These are phyloP conservation scores for Xerocomellus amylosporus DNA, from an alignment of 768 basidiomycete genomes.

Conservation along the genomic window DNA sequence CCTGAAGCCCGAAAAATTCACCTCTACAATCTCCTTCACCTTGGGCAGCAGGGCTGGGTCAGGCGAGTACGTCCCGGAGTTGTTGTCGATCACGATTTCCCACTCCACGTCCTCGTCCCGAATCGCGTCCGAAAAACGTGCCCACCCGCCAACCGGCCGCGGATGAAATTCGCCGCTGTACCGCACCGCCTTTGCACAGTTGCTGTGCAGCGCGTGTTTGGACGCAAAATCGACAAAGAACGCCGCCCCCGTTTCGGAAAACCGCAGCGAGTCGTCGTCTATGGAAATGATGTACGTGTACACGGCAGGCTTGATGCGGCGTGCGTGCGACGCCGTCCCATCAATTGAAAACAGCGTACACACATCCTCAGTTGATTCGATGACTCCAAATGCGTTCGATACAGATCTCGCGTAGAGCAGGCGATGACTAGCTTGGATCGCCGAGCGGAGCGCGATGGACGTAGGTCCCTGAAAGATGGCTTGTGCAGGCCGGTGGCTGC, in stretches of 20 bases:
- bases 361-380: constrained; percentile 49
- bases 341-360: constrained; percentile 40
- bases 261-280: constrained; percentile 73
- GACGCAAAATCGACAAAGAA: constrained; percentile 86
- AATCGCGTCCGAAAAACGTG: constrained; percentile 51
- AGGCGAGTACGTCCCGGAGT: constrained; percentile 82
- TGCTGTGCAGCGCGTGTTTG: constrained; percentile 83
- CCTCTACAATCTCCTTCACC: constrained; percentile 61
- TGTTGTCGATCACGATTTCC: constrained; percentile 86
- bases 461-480: constrained; percentile 63
- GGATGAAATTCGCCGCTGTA: constrained; percentile 82
- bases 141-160: constrained; percentile 68
- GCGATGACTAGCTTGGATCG: constrained; percentile 69
- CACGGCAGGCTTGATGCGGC: constrained; percentile 73
- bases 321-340: constrained; percentile 20
- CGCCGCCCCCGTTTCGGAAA: constrained; percentile 83
- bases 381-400: constrained; percentile 58
- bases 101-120: constrained; percentile 59
- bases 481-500: constrained; percentile 64
- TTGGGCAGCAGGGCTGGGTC: constrained; percentile 58
- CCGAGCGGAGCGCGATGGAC: constrained; percentile 60
- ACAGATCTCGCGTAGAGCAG: constrained; percentile 71
- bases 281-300: constrained; percentile 83
- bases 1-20: constrained; percentile 67
- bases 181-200: constrained; percentile 62